These are phyloP conservation scores for Eimeria praecox DNA, from an alignment of 169 alveolate species.

Conservation along the genomic window DNA sequence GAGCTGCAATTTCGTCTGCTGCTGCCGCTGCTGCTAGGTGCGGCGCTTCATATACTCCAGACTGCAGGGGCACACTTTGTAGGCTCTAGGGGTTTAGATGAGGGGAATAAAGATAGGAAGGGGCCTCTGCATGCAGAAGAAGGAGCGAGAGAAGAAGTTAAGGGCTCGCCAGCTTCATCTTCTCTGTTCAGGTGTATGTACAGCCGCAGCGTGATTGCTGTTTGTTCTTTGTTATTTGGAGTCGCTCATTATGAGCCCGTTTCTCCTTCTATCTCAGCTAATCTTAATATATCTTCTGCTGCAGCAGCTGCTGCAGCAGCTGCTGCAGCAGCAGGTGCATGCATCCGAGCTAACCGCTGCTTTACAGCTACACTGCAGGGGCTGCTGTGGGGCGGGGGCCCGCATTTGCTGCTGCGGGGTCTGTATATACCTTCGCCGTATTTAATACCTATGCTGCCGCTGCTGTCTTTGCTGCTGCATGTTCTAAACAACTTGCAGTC, in stretches of 20 bases:
- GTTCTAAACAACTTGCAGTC: constrained; percentile 17
- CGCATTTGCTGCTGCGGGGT: neutral
- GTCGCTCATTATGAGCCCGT: neutral
- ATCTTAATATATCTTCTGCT: neutral
- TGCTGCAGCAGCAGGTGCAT: neutral
- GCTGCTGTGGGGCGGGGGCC: constrained; percentile 35
- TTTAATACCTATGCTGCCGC: neutral
- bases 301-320: neutral
- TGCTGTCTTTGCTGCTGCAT: constrained; percentile 16
- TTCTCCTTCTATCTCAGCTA: neutral
- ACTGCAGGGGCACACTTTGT: neutral
- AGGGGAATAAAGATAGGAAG: neutral
- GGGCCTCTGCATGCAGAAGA: neutral
- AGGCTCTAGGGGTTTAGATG: neutral
- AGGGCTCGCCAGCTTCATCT: neutral
- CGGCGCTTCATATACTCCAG: neutral
- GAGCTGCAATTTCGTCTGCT: constrained; percentile 21
- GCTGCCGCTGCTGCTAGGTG: constrained; percentile 4
- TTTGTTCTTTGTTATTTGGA: neutral
- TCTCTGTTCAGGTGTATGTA: neutral
- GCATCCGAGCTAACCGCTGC: constrained; percentile 55
- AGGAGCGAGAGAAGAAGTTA: neutral
- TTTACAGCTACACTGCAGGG: constrained; percentile 44
- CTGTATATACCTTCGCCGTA: no score
- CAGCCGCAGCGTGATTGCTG: neutral